Percentiles rank a stretch among this genome's conserved stretches.
These are phyloP conservation scores for Naganishia sp. DNA, from an alignment of 1,284 basidiomycete species.

Conservation along the genomic window DNA sequence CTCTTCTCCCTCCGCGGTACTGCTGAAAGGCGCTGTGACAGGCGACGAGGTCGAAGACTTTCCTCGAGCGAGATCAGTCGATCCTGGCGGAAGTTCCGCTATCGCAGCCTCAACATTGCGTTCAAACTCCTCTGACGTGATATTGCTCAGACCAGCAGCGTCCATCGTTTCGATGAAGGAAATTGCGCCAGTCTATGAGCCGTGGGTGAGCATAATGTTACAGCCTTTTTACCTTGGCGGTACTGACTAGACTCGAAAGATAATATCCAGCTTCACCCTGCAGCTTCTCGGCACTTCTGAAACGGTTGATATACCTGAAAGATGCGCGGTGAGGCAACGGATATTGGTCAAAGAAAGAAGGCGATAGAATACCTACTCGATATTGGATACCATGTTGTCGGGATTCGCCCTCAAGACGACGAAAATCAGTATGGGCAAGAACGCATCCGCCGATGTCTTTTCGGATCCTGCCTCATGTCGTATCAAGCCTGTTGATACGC, in stretches of 20 bases:
- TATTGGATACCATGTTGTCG: constrained; percentile 87
- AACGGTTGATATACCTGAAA: constrained; percentile 87
- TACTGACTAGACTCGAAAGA: constrained; percentile 80
- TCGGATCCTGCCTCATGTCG: constrained; percentile 67
- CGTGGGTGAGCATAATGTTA: not conserved
- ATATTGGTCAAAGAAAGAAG: not conserved
- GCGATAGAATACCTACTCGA: constrained; percentile 66
- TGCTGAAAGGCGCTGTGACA: constrained; percentile 49
- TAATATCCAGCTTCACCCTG: constrained; percentile 98
- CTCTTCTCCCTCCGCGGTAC: constrained; percentile 74
- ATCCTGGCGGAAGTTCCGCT: constrained; percentile 63
- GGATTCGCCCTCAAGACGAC: constrained; percentile 93
- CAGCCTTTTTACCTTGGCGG: constrained; percentile 3
- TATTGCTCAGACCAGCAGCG: constrained; percentile 85
- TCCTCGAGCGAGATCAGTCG: constrained; percentile 41
- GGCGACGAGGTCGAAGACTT: constrained; percentile 44
- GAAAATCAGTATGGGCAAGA: constrained; percentile 91
- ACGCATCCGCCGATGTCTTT: constrained; percentile 82
- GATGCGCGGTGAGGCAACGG: constrained; percentile 3
- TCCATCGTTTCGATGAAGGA: constrained; percentile 98
- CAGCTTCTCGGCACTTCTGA: constrained; percentile 83
- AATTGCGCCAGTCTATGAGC: constrained; percentile 75
- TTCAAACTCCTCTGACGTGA: constrained; percentile 91
- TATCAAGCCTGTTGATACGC: constrained; percentile 67
- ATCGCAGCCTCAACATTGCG: constrained; percentile 74